A percentile compares a stretch with the other conserved stretches of the same genome.
phyloP scores from a whole-genome alignment of 1,139 yeast species.

The Debaryomyces subglobosus region DNA sequence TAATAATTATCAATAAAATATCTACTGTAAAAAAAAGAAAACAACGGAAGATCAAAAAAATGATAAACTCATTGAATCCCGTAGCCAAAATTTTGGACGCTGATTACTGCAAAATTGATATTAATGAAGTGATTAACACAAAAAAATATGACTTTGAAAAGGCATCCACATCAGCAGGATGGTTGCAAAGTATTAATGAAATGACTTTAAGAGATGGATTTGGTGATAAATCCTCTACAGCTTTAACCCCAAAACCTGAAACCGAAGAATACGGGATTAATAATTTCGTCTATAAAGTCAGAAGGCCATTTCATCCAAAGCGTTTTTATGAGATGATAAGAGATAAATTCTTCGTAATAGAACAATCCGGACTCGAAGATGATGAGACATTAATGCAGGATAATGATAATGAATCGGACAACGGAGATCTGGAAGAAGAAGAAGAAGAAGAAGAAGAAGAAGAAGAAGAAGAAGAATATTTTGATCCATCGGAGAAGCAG shows the following conservation, averaged over 20 bases:
- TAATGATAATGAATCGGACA: conserved; percentile 13
- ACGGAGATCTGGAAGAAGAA: conserved; percentile 10
- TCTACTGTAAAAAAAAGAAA: conserved; percentile 27
- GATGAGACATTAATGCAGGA: conserved; percentile 17
- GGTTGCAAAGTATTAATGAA: conserved; percentile 47
- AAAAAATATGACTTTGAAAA: conserved; percentile 40
- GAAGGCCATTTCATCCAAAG: conserved; percentile 49
- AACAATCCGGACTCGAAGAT: conserved; percentile 19
- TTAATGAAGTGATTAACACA: conserved; percentile 36
- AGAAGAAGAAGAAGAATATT: conserved; percentile 12
- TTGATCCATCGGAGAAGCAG: conserved; percentile 23
- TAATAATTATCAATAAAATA: conserved; percentile 42
- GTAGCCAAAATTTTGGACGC: conserved; percentile 38
- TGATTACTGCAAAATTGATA: conserved; percentile 39
- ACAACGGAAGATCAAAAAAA: conserved; percentile 27
- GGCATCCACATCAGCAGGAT: conserved; percentile 48
- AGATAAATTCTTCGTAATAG: conserved; percentile 38
- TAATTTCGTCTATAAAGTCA: conserved; percentile 41
- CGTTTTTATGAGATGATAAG: conserved; percentile 36
- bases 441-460: conserved; percentile 15
- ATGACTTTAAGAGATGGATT: conserved; percentile 39
- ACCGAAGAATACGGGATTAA: conserved; percentile 47
- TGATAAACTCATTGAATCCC: conserved; percentile 41
- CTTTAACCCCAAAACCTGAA: conserved; percentile 29
- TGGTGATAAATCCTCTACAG: conserved; percentile 24